phyloP scores from a whole-genome alignment of 495 filamentous ascomycete genomes.

The Daldinia caldariorum region DNA sequence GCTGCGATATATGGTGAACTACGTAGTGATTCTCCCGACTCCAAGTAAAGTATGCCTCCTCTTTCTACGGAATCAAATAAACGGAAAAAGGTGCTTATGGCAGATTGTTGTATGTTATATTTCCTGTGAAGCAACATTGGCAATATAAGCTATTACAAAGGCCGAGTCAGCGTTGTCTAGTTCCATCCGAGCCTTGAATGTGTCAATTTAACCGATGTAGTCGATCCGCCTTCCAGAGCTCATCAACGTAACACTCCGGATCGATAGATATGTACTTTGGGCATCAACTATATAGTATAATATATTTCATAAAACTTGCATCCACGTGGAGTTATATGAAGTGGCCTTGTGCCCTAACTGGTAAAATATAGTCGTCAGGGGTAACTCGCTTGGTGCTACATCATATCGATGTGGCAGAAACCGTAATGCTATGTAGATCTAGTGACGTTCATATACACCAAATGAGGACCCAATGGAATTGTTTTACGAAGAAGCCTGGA shows the following conservation, averaged over 20 bases:
- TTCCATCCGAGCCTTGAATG: not conserved
- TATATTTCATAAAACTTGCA: conserved; percentile 3
- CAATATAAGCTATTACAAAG: not conserved
- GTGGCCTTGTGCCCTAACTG: not conserved
- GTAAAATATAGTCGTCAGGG: not conserved
- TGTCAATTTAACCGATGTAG: conserved; percentile 21
- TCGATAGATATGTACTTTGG: not conserved
- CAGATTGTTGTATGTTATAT: not conserved
- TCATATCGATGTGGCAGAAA: not conserved
- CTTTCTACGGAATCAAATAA: not conserved
- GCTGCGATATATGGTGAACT: not conserved
- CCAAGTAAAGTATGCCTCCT: not conserved
- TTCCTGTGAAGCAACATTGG: not conserved
- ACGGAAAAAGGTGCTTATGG: not conserved
- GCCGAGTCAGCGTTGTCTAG: not conserved
- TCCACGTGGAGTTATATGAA: conserved; percentile 19
- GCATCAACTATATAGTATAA: not conserved
- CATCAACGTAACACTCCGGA: not conserved
- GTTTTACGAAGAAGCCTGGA: not conserved
- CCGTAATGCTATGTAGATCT: not conserved
- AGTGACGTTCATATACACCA: not conserved
- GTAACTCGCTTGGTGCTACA: not conserved
- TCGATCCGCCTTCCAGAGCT: not conserved
- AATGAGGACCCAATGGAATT: not conserved
- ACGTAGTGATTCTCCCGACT: not conserved